Percentiles rank a stretch among this genome's conserved stretches.
phyloP scores from a whole-genome alignment of 768 basidiomycete genomes.

The Psilocybe cubensis region DNA sequence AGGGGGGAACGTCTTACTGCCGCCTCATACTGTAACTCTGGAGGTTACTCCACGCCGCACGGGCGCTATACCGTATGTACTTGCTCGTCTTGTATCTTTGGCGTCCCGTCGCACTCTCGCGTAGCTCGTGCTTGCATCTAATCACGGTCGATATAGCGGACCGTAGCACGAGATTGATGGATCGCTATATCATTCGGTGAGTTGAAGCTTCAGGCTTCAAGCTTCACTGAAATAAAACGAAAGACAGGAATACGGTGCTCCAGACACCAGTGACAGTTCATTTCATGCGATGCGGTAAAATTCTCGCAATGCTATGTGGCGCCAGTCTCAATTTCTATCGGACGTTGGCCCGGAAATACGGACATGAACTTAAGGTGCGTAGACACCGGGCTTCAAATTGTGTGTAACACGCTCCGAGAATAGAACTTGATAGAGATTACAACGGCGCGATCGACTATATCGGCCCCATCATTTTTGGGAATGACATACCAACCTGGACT shows the following conservation, averaged over 20 bases:
- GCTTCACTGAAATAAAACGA: too few relatives aligned
- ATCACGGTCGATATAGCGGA: neutral
- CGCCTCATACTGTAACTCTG: neutral
- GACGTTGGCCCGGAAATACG: neutral
- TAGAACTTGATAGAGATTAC: neutral
- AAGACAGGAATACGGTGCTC: neutral
- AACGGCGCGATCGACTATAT: neutral
- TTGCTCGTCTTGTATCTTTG: neutral
- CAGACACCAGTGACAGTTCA: neutral
- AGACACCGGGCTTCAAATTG: neutral
- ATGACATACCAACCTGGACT: neutral
- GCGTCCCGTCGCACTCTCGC: neutral
- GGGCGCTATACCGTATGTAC: neutral
- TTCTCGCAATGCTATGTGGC: neutral
- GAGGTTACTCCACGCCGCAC: neutral
- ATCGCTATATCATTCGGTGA: too few relatives aligned
- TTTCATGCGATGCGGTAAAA: neutral
- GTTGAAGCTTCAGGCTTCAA: too few relatives aligned
- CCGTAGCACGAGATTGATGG: neutral
- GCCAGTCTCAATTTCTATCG: too few relatives aligned
- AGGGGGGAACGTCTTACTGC: neutral
- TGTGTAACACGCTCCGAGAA: neutral
- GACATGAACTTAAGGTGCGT: neutral
- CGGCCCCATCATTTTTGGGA: neutral
- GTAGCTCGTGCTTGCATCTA: neutral